A percentile compares a stretch with the other conserved stretches of the same genome.
These are phyloP conservation scores for Fusarium nanum DNA, from an alignment of 2,329 filamentous ascomycete genomes.

Conservation along the genomic window DNA sequence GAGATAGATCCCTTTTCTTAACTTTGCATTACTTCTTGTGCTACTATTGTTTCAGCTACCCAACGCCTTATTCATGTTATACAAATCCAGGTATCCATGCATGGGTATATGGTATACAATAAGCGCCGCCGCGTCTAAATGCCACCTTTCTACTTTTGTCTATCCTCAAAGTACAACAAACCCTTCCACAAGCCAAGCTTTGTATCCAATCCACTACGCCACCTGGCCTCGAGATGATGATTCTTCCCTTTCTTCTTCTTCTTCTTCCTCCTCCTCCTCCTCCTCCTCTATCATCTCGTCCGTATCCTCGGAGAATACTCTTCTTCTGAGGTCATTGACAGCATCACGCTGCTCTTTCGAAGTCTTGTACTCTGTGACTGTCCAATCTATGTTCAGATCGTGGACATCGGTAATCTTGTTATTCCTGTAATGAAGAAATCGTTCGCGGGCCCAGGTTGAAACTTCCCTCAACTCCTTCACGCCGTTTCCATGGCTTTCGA, in stretches of 20 bases:
- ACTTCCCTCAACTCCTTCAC: conserved; percentile 43
- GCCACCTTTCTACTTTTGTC: conserved; percentile 16
- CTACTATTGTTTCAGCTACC: conserved; percentile 17
- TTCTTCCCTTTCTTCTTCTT: neutral
- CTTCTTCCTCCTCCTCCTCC: neutral
- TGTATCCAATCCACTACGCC: neutral
- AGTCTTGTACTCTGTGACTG: conserved; percentile 5
- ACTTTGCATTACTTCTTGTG: conserved; percentile 22
- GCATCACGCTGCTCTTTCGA: neutral
- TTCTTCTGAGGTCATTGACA: conserved; percentile 8
- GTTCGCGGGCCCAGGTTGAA: conserved; percentile 38
- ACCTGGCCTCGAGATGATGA: neutral
- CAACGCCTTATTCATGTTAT: conserved; percentile 15
- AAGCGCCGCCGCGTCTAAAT: conserved; percentile 40
- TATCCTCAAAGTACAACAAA: conserved; percentile 4
- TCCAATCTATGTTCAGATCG: conserved; percentile 10
- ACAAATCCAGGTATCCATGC: conserved; percentile 18
- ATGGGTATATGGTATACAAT: conserved; percentile 12
- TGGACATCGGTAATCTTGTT: conserved; percentile 7
- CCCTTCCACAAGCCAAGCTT: conserved; percentile 1
- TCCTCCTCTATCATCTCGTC: neutral
- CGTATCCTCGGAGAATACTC: neutral
- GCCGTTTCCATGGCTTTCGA: conserved; percentile 44
- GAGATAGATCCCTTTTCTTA: conserved; percentile 16
- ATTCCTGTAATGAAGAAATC: conserved; percentile 14